Base-by-base conservation (phyloP, 2,329 filamentous ascomycete species). In the Passalora sequoiae region DNA sequence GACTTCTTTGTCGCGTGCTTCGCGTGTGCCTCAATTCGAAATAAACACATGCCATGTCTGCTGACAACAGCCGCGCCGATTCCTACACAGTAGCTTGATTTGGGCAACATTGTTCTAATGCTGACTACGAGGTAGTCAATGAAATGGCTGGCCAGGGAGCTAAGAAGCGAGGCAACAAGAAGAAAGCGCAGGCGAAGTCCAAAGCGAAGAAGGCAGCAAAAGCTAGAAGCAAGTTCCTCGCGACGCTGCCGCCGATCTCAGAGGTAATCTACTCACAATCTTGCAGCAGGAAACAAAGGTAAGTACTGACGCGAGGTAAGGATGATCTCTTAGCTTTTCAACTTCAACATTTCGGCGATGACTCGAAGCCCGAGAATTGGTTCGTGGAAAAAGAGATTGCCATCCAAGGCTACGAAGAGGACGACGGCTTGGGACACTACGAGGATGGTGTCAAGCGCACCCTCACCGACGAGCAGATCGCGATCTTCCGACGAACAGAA, bases 401-500 rank as follows among this genome's bases (percentile, higher is more conserved):
- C 10, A 33, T 60, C 38, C 42, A 54, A 22, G 51, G 49, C 39
- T 46, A 46, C 13, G 44, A 61, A 44, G 43, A 46, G 7, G 73
- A 75, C 20, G 77, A 82, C 28, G 84, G 69, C 1, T 71, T 96
- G 12, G 91, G 89, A 13, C 91, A 87, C 65, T 97, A 97, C 55
- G 67, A 77, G 1, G 89, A 97, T 60, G 89, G 91, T 3, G 79
- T 81, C 49, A 92, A 92, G 62, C 83, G 91, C 29, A 95, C 89
- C 13, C 72, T 97, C 57, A 96, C 89, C 7, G 86, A 96, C 59
- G 86, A 89, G 56, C 86, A 96, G 69, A 87, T 96, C 55, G 79
- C 80, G 40, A 91, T 95, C 49, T 96, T 96, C 63, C 77, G 89
- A 49, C 87, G 94, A 61, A 91, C 86, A 2, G 91, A 97, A 65